Conservation (phyloP, 306 rosid species). For the Clitoria ternatea region DNA sequence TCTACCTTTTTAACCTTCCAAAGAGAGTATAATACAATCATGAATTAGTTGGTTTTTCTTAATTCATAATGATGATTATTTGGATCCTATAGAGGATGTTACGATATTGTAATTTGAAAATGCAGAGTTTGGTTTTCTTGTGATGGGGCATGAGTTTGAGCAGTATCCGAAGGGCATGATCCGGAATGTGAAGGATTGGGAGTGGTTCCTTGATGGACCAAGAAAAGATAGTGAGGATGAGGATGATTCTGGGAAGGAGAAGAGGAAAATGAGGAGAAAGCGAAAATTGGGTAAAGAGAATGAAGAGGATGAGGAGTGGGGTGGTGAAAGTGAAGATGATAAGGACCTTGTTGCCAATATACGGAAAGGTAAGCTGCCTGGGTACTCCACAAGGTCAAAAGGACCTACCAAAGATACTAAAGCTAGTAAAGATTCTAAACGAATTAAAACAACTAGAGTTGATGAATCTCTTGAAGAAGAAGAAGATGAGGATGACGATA, state of each 20-base stretch:
- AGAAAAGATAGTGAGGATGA: constrained; percentile 43
- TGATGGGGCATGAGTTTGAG: constrained; percentile 77
- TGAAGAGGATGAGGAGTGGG: constrained; percentile 68
- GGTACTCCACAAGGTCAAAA: constrained; percentile 62
- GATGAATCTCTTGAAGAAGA: constrained; percentile 31
- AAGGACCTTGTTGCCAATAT: constrained; percentile 34
- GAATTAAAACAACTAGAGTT: constrained; percentile 32
- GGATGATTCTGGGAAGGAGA: constrained; percentile 35
- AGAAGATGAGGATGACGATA: constrained; percentile 39
- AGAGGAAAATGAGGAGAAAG: constrained; percentile 36
- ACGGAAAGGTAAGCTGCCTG: constrained; percentile 38
- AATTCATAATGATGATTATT: neutral
- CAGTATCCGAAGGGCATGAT: constrained; percentile 58
- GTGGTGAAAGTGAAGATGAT: constrained; percentile 61
- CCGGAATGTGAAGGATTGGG: constrained; percentile 52
- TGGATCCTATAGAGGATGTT: constrained; percentile 1
- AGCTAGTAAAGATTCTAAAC: constrained; percentile 22
- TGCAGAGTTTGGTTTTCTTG: constrained; percentile 84
- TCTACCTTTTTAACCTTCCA: neutral
- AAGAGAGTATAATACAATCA: neutral
- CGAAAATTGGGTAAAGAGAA: constrained; percentile 34
- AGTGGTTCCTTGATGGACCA: constrained; percentile 77
- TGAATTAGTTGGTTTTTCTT: neutral
- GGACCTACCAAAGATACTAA: constrained; percentile 23
- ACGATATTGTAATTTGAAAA: neutral